Conservation (phyloP, 805 yeast species). For the Clavispora asparagi region DNA sequence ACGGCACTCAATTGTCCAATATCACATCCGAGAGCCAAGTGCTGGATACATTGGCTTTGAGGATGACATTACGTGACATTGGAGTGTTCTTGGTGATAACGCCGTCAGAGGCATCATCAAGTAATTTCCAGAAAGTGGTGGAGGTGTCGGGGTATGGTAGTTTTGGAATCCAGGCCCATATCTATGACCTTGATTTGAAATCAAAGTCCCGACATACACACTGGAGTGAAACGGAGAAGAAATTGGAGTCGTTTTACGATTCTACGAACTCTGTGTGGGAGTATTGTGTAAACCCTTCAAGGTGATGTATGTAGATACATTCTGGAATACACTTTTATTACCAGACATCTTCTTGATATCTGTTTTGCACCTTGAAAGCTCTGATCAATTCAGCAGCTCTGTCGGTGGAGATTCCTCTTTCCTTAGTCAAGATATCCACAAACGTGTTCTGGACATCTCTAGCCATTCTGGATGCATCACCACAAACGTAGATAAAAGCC, state of each 20-base stretch:
- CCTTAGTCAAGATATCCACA: constrained; percentile 53
- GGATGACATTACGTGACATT: constrained; percentile 56
- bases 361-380: constrained; percentile 73
- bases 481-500: constrained; percentile 92
- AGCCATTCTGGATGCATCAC: constrained; percentile 95
- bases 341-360: constrained; percentile 98
- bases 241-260: constrained; percentile 29
- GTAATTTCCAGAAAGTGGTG: constrained; percentile 13
- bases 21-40: constrained; percentile 31
- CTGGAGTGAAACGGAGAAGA: constrained; percentile 42
- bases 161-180: constrained; percentile 28
- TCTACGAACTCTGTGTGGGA: constrained; percentile 26
- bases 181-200: constrained; percentile 49
- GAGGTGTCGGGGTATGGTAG: constrained; percentile 20
- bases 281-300: constrained; percentile 17
- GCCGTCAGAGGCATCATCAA: constrained; percentile 15
- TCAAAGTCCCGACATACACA: constrained; percentile 36
- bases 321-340: constrained; percentile 23
- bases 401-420: constrained; percentile 58
- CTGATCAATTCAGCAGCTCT: constrained; percentile 75
- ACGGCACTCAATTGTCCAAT: constrained; percentile 27
- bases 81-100: constrained; percentile 44
- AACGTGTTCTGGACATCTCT: constrained; percentile 80
- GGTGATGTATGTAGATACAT: background rate
- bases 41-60: constrained; percentile 32